Evolutionary conservation across 116 monocot genomes (phyloP).

Genomic region (Zostera marina): DNA sequence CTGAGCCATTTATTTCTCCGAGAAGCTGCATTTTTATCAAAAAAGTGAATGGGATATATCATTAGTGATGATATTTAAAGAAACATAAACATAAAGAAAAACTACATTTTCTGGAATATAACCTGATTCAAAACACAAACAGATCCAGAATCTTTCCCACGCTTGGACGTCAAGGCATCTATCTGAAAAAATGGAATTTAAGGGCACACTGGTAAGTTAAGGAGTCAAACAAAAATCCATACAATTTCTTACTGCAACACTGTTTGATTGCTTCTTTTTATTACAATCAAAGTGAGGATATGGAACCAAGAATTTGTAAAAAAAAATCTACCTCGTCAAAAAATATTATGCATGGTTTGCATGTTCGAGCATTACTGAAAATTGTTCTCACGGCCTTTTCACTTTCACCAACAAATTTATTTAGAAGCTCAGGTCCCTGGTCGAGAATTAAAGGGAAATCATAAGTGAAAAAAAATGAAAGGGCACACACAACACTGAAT

Average conservation of each 20-base stretch:
- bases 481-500: too few relatives aligned
- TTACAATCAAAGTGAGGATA: neutral
- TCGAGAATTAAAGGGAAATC: neutral
- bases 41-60: constrained; percentile 1
- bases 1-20: constrained; percentile 84
- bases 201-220: neutral
- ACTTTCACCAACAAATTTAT: constrained; percentile 98
- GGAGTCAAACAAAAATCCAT: neutral
- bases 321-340: constrained; percentile 82
- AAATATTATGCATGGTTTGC: constrained; percentile 94
- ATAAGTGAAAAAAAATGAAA: neutral
- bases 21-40: constrained; percentile 41
- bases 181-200: constrained; percentile 26
- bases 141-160: constrained; percentile 74
- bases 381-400: constrained; percentile 73
- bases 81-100: neutral
- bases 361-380: constrained; percentile 77
- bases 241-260: neutral
- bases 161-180: constrained; percentile 77
- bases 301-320: neutral
- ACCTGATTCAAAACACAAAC: constrained; percentile 87
- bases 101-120: neutral
- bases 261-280: neutral
- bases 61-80: constrained; percentile 4
- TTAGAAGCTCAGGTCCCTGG: constrained; percentile 89